Evolutionary conservation across 1,284 basidiomycete genomes (phyloP).

Genomic region (Clitocybe nebularis): DNA sequence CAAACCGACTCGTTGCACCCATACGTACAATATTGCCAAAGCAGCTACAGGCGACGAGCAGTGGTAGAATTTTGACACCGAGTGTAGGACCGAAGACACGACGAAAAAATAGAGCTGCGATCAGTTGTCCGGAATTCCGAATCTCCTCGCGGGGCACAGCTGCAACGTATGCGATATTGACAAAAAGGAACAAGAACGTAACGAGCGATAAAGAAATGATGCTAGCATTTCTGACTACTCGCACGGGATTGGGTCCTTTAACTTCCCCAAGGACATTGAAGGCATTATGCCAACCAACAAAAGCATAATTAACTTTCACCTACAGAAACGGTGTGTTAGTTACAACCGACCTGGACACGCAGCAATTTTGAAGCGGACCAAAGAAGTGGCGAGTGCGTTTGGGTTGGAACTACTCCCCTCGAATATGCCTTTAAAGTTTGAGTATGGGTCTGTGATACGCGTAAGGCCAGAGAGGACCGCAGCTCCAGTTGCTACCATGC

Average conservation of each 20-base stretch:
- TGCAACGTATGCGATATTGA: constrained; percentile 30
- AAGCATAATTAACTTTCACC: constrained; percentile 30
- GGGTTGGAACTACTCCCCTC: constrained; percentile 24
- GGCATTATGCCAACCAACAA: constrained; percentile 30
- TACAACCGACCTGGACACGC: neutral
- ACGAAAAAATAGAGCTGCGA: constrained; percentile 30
- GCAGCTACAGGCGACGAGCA: constrained; percentile 28
- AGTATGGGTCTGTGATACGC: constrained; percentile 25
- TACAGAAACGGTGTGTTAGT: constrained; percentile 5
- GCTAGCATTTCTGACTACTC: constrained; percentile 26
- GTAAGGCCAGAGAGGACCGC: constrained; percentile 27
- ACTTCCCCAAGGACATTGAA: constrained; percentile 30
- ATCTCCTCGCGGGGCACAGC: constrained; percentile 29
- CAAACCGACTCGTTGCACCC: neutral
- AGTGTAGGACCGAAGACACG: constrained; percentile 23
- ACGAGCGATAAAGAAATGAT: constrained; percentile 23
- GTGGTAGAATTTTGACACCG: constrained; percentile 24
- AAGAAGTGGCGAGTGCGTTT: constrained; percentile 26
- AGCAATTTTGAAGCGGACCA: constrained; percentile 17
- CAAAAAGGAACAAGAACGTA: constrained; percentile 24
- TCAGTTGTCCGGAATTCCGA: constrained; percentile 25
- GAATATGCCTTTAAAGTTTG: constrained; percentile 26
- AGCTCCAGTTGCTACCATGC: constrained; percentile 24
- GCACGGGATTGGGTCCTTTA: constrained; percentile 24
- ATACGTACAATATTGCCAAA: constrained; percentile 30